phyloP scores from a whole-genome alignment of 257 asterid genomes.

The Anisodus acutangulus region DNA sequence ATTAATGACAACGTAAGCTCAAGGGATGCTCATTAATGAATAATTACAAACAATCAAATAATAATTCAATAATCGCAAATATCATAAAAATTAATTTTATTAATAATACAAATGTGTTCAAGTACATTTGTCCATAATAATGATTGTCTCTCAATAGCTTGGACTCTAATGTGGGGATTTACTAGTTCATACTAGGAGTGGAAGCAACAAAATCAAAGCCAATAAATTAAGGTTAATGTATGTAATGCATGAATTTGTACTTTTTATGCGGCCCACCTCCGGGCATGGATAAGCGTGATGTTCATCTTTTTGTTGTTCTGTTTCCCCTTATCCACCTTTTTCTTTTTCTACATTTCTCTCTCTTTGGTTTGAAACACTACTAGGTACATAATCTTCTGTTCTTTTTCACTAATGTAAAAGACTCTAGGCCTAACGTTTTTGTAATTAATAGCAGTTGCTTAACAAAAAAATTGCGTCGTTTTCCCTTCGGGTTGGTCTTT shows the following conservation, averaged over 20 bases:
- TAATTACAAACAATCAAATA: too few relatives aligned
- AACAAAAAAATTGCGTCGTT: too few relatives aligned
- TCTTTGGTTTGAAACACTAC: neutral
- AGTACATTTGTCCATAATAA: too few relatives aligned
- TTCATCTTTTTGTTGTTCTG: neutral
- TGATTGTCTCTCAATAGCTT: neutral
- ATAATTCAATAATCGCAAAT: too few relatives aligned
- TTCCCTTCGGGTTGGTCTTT: too few relatives aligned
- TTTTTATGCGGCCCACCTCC: slow-evolving; percentile 2
- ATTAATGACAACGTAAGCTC: too few relatives aligned
- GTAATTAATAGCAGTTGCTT: neutral
- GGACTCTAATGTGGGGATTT: neutral
- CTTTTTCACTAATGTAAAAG: neutral
- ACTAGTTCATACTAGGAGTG: neutral
- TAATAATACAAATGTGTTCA: too few relatives aligned
- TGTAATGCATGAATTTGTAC: neutral
- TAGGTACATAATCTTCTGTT: neutral
- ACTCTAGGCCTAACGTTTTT: neutral
- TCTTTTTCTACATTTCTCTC: neutral
- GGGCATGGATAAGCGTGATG: slow-evolving; percentile 25
- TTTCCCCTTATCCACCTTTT: slow-evolving; percentile 6
- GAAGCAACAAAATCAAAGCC: neutral
- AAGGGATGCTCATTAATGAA: too few relatives aligned
- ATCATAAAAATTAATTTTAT: too few relatives aligned
- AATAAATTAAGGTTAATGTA: neutral